Conservation (phyloP, 352 stramenopile genomes). For the Bremia lactucae region DNA sequence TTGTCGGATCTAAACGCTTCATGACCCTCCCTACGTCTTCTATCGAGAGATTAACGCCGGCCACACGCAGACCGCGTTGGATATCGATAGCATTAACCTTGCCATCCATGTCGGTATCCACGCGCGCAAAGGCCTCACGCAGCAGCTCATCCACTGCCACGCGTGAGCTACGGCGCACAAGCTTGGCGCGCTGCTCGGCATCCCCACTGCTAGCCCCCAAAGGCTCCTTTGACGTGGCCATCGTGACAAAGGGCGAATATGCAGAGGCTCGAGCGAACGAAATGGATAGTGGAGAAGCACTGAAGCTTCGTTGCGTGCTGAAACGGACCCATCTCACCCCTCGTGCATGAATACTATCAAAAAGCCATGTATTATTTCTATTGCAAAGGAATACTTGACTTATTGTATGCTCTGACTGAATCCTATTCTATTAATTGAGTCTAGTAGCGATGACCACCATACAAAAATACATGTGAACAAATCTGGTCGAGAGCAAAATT, state of each 20-base stretch:
- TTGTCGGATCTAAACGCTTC: slow-evolving; percentile 52
- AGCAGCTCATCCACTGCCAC: slow-evolving; percentile 68
- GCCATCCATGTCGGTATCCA: slow-evolving; percentile 61
- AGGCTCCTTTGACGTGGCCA: slow-evolving; percentile 4
- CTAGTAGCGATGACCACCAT: no score
- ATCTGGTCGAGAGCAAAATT: no score
- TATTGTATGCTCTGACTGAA: no score
- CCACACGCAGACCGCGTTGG: slow-evolving; percentile 48
- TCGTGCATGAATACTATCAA: slow-evolving; percentile 22
- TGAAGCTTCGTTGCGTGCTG: slow-evolving; percentile 11
- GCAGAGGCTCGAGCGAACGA: slow-evolving; percentile 7
- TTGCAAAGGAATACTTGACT: no score
- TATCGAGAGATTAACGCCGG: slow-evolving; percentile 47
- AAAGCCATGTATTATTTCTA: no score
- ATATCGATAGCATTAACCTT: slow-evolving; percentile 66
- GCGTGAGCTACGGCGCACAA: slow-evolving; percentile 71
- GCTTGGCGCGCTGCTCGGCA: slow-evolving; percentile 19
- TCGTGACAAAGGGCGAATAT: slow-evolving; percentile 1
- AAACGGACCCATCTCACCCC: slow-evolving; percentile 4
- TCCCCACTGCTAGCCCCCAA: not conserved
- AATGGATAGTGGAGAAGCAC: slow-evolving; percentile 9
- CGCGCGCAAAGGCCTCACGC: slow-evolving; percentile 58
- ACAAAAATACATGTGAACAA: no score
- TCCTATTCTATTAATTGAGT: no score
- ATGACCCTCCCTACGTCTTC: slow-evolving; percentile 55